These are phyloP conservation scores for Inonotus hispidus DNA, from an alignment of 1,284 basidiomycete genomes.

Conservation along the genomic window DNA sequence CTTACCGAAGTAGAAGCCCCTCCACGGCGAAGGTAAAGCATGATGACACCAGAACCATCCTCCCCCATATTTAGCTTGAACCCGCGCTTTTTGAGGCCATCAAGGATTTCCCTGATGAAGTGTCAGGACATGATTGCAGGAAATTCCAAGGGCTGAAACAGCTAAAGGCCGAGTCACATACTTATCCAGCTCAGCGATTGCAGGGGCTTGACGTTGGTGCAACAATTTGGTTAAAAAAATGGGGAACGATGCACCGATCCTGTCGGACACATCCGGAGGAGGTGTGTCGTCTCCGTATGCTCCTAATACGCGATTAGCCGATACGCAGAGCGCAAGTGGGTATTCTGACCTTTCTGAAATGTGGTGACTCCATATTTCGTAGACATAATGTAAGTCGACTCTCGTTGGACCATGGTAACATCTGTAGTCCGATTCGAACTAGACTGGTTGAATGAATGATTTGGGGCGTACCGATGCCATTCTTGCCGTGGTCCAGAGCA, in stretches of 20 bases:
- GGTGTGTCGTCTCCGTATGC: conserved; percentile 42
- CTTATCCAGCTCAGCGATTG: conserved; percentile 18
- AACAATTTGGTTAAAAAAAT: conserved; percentile 34
- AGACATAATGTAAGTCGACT: conserved; percentile 36
- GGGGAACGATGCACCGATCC: conserved; percentile 46
- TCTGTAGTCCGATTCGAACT: conserved; percentile 9
- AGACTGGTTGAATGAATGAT: background rate
- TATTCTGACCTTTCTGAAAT: conserved; percentile 20
- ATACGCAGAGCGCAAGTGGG: background rate
- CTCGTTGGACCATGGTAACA: conserved; percentile 29
- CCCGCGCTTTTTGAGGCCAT: conserved; percentile 32
- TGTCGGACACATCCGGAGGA: conserved; percentile 47
- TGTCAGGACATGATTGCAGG: background rate
- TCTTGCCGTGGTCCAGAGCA: conserved; percentile 31
- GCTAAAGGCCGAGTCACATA: background rate
- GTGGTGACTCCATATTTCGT: conserved; percentile 27
- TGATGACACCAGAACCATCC: conserved; percentile 31
- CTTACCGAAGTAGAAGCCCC: conserved; percentile 36
- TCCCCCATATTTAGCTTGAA: conserved; percentile 33
- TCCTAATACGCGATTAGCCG: conserved; percentile 20
- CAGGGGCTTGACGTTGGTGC: conserved; percentile 25
- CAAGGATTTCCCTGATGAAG: conserved; percentile 22
- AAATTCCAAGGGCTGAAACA: too few relatives aligned
- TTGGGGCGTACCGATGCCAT: conserved; percentile 26
- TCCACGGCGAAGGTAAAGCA: conserved; percentile 29